Evolutionary conservation across 2,329 filamentous ascomycete genomes (phyloP).

Genomic region (Westerdykella aurantiaca): DNA sequence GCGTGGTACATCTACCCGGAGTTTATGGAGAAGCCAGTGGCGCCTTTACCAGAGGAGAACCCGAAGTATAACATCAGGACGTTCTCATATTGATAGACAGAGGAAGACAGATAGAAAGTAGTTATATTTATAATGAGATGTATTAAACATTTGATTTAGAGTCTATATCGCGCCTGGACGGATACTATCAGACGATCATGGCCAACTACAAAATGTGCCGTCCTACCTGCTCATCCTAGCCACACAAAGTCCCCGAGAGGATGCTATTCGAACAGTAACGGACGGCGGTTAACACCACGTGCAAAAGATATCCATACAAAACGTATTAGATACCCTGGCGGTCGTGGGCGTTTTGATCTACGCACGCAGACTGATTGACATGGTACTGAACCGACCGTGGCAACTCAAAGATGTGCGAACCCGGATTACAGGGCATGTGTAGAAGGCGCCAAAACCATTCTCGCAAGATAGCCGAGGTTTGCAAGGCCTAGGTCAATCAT

Average conservation of each 20-base stretch:
- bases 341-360: constrained; percentile 52
- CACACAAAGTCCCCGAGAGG: neutral
- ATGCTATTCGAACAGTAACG: neutral
- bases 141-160: too few species aligned
- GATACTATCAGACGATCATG: too few species aligned
- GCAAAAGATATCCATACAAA: constrained; percentile 28
- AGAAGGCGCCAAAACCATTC: neutral
- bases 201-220: neutral
- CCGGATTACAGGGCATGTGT: neutral
- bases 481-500: constrained; percentile 32
- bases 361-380: constrained; percentile 97
- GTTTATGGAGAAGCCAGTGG: constrained; percentile 35
- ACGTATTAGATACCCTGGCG: constrained; percentile 27
- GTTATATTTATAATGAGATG: neutral
- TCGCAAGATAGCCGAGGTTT: neutral
- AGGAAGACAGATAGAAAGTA: neutral
- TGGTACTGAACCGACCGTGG: constrained; percentile 68
- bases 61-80: neutral
- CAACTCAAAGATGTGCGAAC: constrained; percentile 95
- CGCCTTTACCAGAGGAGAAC: constrained; percentile 34
- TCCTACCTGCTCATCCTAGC: neutral
- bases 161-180: too few species aligned
- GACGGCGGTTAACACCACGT: constrained; percentile 23
- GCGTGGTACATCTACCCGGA: constrained; percentile 40
- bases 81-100: neutral